phyloP scores from a whole-genome alignment of 192 early-diverging fungal species.

The Gonapodya prolifera region DNA sequence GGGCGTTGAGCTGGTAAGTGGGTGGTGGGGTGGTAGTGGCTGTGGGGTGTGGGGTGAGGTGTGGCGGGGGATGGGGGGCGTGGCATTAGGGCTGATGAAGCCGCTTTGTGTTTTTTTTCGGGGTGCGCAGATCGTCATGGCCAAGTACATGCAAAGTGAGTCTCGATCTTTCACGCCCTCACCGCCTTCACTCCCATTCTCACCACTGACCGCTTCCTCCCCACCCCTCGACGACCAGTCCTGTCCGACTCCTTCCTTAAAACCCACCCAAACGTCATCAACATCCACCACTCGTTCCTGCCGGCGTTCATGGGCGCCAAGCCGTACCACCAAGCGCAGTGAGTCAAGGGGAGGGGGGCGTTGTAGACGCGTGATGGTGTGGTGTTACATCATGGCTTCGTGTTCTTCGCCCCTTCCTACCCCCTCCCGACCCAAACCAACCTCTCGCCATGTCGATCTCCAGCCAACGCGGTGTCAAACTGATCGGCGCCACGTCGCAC shows the following conservation, averaged over 20 bases:
- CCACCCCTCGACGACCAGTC: not conserved
- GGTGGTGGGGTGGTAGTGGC: too few species aligned
- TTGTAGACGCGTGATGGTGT: too few species aligned
- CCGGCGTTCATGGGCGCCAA: slow-evolving; percentile 8
- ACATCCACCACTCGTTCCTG: slow-evolving; percentile 10
- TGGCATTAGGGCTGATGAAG: too few species aligned
- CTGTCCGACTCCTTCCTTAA: not conserved
- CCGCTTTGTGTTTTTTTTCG: not conserved
- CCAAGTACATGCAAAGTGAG: slow-evolving; percentile 9
- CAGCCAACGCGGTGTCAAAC: slow-evolving; percentile 7
- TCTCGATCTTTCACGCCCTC: slow-evolving; percentile 4
- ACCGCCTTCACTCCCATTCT: too few species aligned
- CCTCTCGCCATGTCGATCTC: too few species aligned
- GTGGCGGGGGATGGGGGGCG: not conserved
- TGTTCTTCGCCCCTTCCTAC: too few species aligned
- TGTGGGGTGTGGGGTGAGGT: not conserved
- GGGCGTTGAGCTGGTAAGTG: slow-evolving; percentile 5
- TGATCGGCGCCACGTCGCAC: slow-evolving; percentile 8
- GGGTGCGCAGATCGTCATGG: not conserved
- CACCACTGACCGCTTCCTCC: too few species aligned
- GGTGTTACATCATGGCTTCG: too few species aligned
- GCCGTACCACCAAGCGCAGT: slow-evolving; percentile 10
- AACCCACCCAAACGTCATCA: not conserved
- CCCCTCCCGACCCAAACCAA: too few species aligned
- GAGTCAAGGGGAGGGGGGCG: too few species aligned